Evolutionary conservation across 2,329 filamentous ascomycete species (phyloP), one percentile per base, ranked within the genome.

Genomic region (Xylaria sp.): DNA sequence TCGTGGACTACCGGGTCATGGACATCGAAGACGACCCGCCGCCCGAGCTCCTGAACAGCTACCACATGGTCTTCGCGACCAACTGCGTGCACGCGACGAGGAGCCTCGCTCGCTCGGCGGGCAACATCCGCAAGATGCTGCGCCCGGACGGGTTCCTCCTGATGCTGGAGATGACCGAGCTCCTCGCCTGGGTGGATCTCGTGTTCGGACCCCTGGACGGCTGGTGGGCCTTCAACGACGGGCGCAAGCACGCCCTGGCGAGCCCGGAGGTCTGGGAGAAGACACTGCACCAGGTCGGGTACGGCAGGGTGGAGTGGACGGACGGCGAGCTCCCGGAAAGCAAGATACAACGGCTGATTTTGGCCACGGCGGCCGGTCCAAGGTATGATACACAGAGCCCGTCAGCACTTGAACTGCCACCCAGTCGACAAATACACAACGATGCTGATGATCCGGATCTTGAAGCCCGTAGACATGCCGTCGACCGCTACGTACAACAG

Each of bases 71-170:
- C 16, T 44, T 76, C 6, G 64, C 70, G 0, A 67, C 67, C 1
- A 75, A 75, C 48, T 70, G 67, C 44, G 63, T 76, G 7, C 74
- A 76, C 47, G 72, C 73, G 0, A 74, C 72, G 0, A 41, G 41
- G 0, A 56, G 64, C 40, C 54, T 72, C 0, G 39, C 20, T 1
- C n/a, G 44, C 0, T 68, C 70, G 0, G 43, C 57, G 2, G n/a
- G 21, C 0, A 65, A 72, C 22, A 63, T 73, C 1, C 57, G 59
- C 0, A 45, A 48, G 2, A 50, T 71, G 40, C 55, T 75, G 1
- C 61, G 60, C 7, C 52, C 60, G 0, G 68, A 69, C 17, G 73
- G 72, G 8, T 48, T 65, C 1, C 21, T 74, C 0, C 50, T 56
- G 1, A 54, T 74, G 2, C 37, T 72, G 0, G 73, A 75, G 57